These are phyloP conservation scores for Mycena galericulata DNA, from an alignment of 768 basidiomycete genomes.

Conservation along the genomic window DNA sequence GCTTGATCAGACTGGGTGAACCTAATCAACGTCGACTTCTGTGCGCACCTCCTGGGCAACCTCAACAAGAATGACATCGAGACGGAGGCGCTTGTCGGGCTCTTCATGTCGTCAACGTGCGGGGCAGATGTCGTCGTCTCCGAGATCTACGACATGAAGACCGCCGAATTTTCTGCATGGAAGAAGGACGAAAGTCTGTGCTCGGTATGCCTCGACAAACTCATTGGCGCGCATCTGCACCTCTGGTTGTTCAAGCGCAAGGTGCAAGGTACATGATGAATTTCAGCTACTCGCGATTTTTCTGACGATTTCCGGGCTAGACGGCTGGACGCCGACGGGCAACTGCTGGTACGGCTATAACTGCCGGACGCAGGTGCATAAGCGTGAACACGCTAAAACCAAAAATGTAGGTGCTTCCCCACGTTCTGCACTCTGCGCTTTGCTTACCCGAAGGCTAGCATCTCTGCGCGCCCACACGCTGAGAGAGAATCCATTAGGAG, in stretches of 20 bases:
- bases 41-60: not conserved
- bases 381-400: not conserved
- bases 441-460: no score
- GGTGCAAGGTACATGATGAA: not conserved
- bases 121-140: not conserved
- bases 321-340: conserved; percentile 26
- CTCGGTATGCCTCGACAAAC: not conserved
- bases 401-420: no score
- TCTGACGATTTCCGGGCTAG: not conserved
- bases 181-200: not conserved
- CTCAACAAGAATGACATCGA: not conserved
- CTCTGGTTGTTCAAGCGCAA: conserved; percentile 1
- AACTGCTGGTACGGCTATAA: conserved; percentile 34
- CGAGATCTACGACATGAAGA: not conserved
- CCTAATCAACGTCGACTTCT: not conserved
- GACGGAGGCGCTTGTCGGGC: not conserved
- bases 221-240: conserved; percentile 1
- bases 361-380: conserved; percentile 26
- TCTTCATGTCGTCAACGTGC: not conserved
- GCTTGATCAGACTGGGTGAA: not conserved
- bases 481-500: no score
- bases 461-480: no score
- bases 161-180: not conserved
- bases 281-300: not conserved
- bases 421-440: no score